Percentiles rank a stretch among this genome's conserved stretches.
phyloP scores from a whole-genome alignment of 495 filamentous ascomycete genomes.

The Astrothelium subdiscretum region DNA sequence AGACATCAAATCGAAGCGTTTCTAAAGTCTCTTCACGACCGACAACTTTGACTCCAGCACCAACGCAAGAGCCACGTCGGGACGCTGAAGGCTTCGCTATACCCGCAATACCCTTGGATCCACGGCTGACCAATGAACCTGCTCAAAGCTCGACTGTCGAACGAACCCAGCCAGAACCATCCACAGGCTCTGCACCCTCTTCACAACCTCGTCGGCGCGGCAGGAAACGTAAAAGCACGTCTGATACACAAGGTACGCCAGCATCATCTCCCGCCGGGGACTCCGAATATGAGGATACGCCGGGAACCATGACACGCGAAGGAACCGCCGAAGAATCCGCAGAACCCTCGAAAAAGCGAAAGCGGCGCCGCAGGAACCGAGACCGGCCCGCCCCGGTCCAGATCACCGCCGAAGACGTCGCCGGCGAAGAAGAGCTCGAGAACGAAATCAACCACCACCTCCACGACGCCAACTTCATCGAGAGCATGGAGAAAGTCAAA shows the following conservation, averaged over 20 bases:
- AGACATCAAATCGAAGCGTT: neutral
- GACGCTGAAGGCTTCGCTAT: slow-evolving; percentile 47
- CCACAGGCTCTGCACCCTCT: neutral
- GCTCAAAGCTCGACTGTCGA: neutral
- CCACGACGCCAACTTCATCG: slow-evolving; percentile 10
- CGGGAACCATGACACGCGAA: neutral
- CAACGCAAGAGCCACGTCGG: slow-evolving; percentile 20
- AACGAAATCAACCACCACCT: slow-evolving; percentile 19
- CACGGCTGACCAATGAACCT: slow-evolving; percentile 11
- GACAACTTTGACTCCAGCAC: slow-evolving; percentile 1
- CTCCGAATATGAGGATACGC: neutral
- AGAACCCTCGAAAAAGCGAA: neutral
- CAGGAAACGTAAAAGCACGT: neutral
- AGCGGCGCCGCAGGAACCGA: slow-evolving; percentile 6
- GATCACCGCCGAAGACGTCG: slow-evolving; percentile 25
- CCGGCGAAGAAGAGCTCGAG: slow-evolving; percentile 23
- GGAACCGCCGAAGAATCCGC: neutral
- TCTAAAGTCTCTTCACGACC: slow-evolving; percentile 1
- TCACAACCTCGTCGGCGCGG: neutral
- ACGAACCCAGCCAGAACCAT: no score
- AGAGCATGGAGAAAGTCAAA: slow-evolving; percentile 5
- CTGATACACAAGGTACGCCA: neutral
- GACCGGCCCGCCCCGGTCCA: slow-evolving; percentile 8
- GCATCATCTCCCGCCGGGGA: neutral
- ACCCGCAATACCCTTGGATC: slow-evolving; percentile 34